Conservation (phyloP, 192 early-diverging fungal species). For the Polychytrium aggregatum region DNA sequence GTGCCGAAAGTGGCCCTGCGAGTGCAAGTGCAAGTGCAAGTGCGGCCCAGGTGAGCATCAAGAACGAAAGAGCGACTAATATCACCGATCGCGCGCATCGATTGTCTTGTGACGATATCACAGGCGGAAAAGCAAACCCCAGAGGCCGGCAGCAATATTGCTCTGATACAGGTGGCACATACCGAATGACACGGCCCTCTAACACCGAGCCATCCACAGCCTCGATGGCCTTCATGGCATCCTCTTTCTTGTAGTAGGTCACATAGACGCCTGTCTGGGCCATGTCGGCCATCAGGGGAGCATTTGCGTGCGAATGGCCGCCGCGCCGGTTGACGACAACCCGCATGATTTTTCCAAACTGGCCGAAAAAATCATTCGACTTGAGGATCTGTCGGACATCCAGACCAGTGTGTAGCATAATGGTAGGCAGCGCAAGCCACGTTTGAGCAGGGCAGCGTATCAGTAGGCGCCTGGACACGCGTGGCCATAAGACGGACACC, state of each 20-base stretch:
- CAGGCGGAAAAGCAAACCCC: too few relatives aligned
- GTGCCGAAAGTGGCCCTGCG: conserved; percentile 87
- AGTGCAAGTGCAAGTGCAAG: too few relatives aligned
- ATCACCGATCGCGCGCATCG: too few relatives aligned
- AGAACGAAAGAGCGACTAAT: too few relatives aligned
- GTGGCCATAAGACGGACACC: background rate
- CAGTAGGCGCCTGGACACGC: too few relatives aligned
- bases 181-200: conserved; percentile 79
- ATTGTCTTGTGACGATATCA: too few relatives aligned
- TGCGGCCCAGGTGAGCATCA: too few relatives aligned
- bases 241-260: conserved; percentile 83
- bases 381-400: conserved; percentile 57
- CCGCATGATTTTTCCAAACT: conserved; percentile 92
- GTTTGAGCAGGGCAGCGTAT: too few relatives aligned
- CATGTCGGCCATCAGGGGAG: conserved; percentile 25
- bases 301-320: conserved; percentile 38
- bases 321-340: conserved; percentile 79
- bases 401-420: too few relatives aligned
- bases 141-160: too few relatives aligned
- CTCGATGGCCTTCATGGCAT: conserved; percentile 85
- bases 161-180: background rate
- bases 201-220: conserved; percentile 81
- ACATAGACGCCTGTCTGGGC: conserved; percentile 74
- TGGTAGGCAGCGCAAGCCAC: too few relatives aligned
- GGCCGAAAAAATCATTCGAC: conserved; percentile 89